Conservation (phyloP, 1,139 yeast species). For the Saccharomyces uvarum region DNA sequence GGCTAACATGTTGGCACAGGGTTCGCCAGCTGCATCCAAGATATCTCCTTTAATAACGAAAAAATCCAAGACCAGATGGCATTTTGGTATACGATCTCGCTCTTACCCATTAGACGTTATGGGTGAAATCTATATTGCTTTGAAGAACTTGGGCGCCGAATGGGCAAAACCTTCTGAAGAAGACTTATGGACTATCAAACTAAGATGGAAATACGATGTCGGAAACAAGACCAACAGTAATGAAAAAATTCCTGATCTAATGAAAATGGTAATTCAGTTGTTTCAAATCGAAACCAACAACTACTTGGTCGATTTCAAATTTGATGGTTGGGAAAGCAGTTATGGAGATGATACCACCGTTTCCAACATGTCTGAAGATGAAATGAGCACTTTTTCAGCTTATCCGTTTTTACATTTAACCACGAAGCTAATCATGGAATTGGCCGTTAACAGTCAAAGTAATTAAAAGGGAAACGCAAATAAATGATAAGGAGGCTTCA, state of each 20-base stretch:
- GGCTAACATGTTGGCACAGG: slow-evolving; percentile 75
- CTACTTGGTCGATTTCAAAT: slow-evolving; percentile 91
- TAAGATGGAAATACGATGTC: slow-evolving; percentile 42
- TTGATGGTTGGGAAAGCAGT: slow-evolving; percentile 85
- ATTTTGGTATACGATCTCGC: slow-evolving; percentile 92
- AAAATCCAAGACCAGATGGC: slow-evolving; percentile 95
- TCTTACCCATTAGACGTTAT: slow-evolving; percentile 95
- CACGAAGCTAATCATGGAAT: slow-evolving; percentile 87
- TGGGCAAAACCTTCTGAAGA: slow-evolving; percentile 93
- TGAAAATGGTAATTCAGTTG: slow-evolving; percentile 95
- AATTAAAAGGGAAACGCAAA: background rate
- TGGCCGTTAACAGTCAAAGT: slow-evolving; percentile 74
- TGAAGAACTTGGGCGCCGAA: slow-evolving; percentile 90
- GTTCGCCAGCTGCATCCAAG: slow-evolving; percentile 43
- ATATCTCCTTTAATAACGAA: slow-evolving; percentile 71
- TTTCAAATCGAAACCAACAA: slow-evolving; percentile 94
- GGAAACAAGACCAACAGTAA: slow-evolving; percentile 5
- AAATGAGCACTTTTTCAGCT: slow-evolving; percentile 79
- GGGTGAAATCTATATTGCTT: slow-evolving; percentile 96
- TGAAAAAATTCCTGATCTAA: slow-evolving; percentile 53
- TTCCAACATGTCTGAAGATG: slow-evolving; percentile 44
- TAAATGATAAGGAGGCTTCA: background rate
- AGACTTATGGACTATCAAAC: slow-evolving; percentile 93
- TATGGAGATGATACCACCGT: slow-evolving; percentile 31
- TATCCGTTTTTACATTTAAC: slow-evolving; percentile 92